Conservation (phyloP, 2,329 filamentous ascomycete genomes). For the Colletotrichum lindemuthianum region DNA sequence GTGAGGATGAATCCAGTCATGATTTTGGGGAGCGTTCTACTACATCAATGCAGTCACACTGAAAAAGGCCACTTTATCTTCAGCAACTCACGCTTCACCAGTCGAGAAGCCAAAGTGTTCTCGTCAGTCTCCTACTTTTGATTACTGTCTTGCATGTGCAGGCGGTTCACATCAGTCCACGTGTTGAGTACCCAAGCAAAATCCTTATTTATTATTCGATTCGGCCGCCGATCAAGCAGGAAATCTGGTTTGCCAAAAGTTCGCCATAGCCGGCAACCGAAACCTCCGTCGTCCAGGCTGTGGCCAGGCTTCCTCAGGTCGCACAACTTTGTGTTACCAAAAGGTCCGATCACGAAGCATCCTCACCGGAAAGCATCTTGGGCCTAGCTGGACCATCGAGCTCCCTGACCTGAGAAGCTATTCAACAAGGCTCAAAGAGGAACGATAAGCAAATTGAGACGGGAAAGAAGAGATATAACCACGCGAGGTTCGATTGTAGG, state of each 20-base stretch:
- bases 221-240: not conserved
- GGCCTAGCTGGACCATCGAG: not conserved
- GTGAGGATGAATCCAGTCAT: too few species aligned
- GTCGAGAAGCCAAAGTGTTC: not conserved
- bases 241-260: conserved; percentile 10
- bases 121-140: not conserved
- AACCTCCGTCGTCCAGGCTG: not conserved
- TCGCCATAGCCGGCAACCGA: not conserved
- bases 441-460: too few species aligned
- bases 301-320: not conserved
- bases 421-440: too few species aligned
- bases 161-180: not conserved
- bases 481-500: not conserved
- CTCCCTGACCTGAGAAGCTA: too few species aligned
- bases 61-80: too few species aligned
- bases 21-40: too few species aligned
- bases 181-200: not conserved
- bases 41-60: too few species aligned
- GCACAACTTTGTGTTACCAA: conserved; percentile 11
- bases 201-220: conserved; percentile 8
- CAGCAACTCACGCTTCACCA: not conserved
- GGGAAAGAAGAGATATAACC: too few species aligned
- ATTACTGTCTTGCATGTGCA: conserved; percentile 20
- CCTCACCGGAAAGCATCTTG: not conserved
- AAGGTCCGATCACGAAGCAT: not conserved